Percentiles rank a stretch among this genome's conserved stretches.
These are phyloP conservation scores for Lyophyllum shimeji DNA, from an alignment of 768 basidiomycete genomes.

Conservation along the genomic window DNA sequence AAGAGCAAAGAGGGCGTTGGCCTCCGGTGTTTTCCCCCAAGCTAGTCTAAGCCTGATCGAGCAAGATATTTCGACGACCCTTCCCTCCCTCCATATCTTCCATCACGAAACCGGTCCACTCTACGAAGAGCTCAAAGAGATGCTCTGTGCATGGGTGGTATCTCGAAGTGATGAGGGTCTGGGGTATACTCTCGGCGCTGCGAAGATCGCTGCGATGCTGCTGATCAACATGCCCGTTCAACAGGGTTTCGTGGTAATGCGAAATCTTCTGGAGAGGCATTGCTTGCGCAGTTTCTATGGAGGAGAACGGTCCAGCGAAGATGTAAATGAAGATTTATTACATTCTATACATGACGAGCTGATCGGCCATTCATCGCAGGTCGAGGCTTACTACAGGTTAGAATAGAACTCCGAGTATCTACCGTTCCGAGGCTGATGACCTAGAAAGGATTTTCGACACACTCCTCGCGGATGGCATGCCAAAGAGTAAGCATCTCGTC, in stretches of 20 bases:
- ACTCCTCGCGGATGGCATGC: constrained; percentile 88
- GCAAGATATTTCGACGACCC: constrained; percentile 68
- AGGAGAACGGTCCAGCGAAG: constrained; percentile 65
- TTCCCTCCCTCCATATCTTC: constrained; percentile 82
- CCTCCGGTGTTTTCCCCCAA: constrained; percentile 64
- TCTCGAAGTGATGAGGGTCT: constrained; percentile 81
- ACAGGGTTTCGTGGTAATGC: constrained; percentile 78
- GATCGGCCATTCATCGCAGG: constrained; percentile 40
- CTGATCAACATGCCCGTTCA: constrained; percentile 77
- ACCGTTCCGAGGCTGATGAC: no score
- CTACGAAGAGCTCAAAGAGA: constrained; percentile 78
- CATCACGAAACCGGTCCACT: constrained; percentile 74
- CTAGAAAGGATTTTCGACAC: constrained; percentile 83
- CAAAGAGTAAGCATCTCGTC: constrained; percentile 62
- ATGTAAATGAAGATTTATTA: constrained; percentile 54
- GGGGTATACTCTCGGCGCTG: constrained; percentile 66
- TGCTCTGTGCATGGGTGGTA: constrained; percentile 88
- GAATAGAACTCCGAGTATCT: neutral
- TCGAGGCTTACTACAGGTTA: constrained; percentile 90
- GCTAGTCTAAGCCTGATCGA: constrained; percentile 66
- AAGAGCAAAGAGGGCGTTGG: constrained; percentile 70
- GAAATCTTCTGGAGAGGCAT: constrained; percentile 84
- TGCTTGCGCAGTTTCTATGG: constrained; percentile 86
- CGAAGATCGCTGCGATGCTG: constrained; percentile 84
- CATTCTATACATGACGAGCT: neutral